A percentile compares a stretch with the other conserved stretches of the same genome.
Conservation (phyloP, 768 basidiomycete species). For the Crepidotus variabilis region DNA sequence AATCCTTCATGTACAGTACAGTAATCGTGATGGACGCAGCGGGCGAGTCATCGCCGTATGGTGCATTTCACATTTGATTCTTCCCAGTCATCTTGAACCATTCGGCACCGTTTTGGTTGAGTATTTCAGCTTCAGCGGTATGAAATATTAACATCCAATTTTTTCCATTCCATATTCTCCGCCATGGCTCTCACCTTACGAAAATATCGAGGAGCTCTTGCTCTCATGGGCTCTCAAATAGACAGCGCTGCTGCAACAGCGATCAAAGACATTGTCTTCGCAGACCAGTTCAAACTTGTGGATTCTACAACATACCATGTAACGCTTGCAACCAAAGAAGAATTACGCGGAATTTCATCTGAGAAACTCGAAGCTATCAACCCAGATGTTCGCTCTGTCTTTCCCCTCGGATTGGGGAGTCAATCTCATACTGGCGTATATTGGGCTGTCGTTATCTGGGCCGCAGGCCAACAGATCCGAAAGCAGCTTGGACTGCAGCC, state of each 20-base stretch:
- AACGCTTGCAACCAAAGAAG: slow-evolving; percentile 36
- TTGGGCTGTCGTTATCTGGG: slow-evolving; percentile 54
- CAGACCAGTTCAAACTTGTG: background rate
- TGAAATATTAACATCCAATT: too few species aligned
- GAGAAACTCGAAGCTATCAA: slow-evolving; percentile 19
- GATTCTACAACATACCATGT: slow-evolving; percentile 30
- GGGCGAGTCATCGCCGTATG: too few species aligned
- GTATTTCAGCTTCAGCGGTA: too few species aligned
- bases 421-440: slow-evolving; percentile 25
- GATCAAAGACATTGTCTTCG: background rate
- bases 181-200: too few species aligned
- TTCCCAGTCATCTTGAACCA: too few species aligned
- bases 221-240: background rate
- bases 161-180: too few species aligned
- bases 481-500: slow-evolving; percentile 45
- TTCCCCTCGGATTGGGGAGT: slow-evolving; percentile 38
- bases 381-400: slow-evolving; percentile 27
- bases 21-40: too few species aligned
- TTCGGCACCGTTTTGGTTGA: too few species aligned
- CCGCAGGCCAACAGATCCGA: slow-evolving; percentile 46
- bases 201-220: background rate
- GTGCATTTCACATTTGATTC: too few species aligned
- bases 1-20: too few species aligned
- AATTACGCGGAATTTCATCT: slow-evolving; percentile 24
- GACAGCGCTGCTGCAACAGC: background rate